Evolutionary conservation across 768 basidiomycete species (phyloP), one percentile per base, ranked within the genome.

Genomic region (Calocera viscosa): DNA sequence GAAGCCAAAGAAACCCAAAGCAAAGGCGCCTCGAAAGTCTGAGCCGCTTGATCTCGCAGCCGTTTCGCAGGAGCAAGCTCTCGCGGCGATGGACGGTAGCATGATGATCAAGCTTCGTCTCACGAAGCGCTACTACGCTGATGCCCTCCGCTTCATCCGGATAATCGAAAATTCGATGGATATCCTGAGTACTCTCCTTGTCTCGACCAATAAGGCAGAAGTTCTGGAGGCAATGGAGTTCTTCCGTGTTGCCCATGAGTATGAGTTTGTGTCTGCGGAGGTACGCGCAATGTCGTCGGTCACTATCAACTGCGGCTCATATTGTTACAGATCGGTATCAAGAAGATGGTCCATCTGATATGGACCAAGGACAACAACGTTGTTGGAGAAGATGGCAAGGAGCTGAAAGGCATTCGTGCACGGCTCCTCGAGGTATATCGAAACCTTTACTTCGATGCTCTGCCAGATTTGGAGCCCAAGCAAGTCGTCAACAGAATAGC

Each of bases 341-440:
- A 90, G 79, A 91, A 87, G 72, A 97, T 98, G 95, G 75, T 99
- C 16, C 96, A 98, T 75, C 80, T 99, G 28, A 91, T 99, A 71
- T 98, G 96, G 96, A 83, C 84, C 30, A 98, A 98, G 74, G 95
- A 99, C 73, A 92, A 92, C 72, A 88, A 78, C 64, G 81, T 84
- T 26, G 84, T 89, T n/a, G 84, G 84, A n/a, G 85, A 86, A 70
- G 86, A 87, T 63, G 85, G 83, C 26, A 83, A 82, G 70, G 91
- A 94, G 74, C 76, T 93, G 53, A 94, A 94, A 75, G 93, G 95
- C 30, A 82, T 98, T 67, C 85, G 92, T 3, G 86, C 90, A 60
- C 82, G 88, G 35, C 80, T 98, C 39, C 80, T 99, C 69, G 95
- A 98, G 72, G 89, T 87, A 72, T 99, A 98, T 73, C 83, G 85